Base-by-base conservation (phyloP, 176 grass and related monocot genomes). In the Raddia guianensis region DNA sequence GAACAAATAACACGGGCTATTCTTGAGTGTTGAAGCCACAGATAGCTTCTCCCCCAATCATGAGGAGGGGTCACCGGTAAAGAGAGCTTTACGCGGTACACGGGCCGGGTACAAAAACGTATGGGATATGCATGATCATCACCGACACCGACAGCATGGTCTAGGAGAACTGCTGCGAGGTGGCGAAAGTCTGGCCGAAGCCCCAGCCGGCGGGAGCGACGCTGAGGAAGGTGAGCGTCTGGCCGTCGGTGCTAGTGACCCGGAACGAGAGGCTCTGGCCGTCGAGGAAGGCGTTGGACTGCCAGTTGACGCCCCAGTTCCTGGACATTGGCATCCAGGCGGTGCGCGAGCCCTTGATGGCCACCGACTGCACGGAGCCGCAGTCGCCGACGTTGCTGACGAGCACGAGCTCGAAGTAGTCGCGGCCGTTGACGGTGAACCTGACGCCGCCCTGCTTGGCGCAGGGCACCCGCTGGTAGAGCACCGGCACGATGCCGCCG, bases 221-320 rank as follows among this genome's bases (percentile, higher is more conserved):
- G 60, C 91, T 19, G 50, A 79, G 75, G 83, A 93, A 92, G 43
- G 76, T 79, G 55, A 92, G 32, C 16, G 83, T 94, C 74, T 87
- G 83, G 16, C 95, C 95, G 34, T 94, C 95, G 82, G 86, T 89
- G 74, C 80, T 80, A 13, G 92, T 91, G 56, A 94, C 90, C 78
- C 79, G 67, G 84, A 98, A 98, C 42, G 92, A 92, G 7, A 98
- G 90, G 84, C 70, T 80, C 82, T 98, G 90, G 0, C 90, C 90
- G 67, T 83, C 35, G 50, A 94, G 90, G 60, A 87, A 74, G 0
- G 90, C 79, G 71, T 93, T 94, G 70, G 90, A 92, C 87, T 94
- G 95, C 95, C 95, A 98, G 78, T 98, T 98, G 51, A 87, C 87
- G 9, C 95, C 95, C 95, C 95, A 94, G 13, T 98, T 98, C 63